These are phyloP conservation scores for Benincasa hispida DNA, from an alignment of 306 rosid genomes.

Conservation along the genomic window DNA sequence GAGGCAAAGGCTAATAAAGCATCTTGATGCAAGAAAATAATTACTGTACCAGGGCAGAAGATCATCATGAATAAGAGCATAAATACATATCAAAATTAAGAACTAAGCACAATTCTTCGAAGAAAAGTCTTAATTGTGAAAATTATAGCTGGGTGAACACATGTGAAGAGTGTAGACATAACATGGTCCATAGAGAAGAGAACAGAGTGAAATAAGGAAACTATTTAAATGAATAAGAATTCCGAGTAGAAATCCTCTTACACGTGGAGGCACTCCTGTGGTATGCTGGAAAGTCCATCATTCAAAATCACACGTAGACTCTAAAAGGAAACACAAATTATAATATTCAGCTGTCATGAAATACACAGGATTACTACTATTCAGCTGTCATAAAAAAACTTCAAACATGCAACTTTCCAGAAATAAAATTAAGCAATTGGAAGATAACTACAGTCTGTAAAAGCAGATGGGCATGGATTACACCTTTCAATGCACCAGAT, in stretches of 20 bases:
- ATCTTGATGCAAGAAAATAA: neutral
- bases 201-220: neutral
- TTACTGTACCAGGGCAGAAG: neutral
- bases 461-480: neutral
- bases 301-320: conserved; percentile 79
- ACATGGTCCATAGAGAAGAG: neutral
- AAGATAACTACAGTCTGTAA: neutral
- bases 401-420: neutral
- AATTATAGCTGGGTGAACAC: neutral
- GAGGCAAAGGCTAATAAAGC: neutral
- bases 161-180: neutral
- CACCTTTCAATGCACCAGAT: neutral
- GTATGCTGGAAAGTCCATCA: conserved; percentile 82
- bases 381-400: neutral
- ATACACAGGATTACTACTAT: neutral
- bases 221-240: neutral
- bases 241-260: conserved; percentile 29
- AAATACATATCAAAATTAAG: neutral
- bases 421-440: neutral
- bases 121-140: neutral
- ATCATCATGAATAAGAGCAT: neutral
- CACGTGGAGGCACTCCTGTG: conserved; percentile 81
- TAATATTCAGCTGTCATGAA: neutral
- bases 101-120: neutral
- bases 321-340: conserved; percentile 25